Evolutionary conservation across 148 eudicot genomes (phyloP), one percentile per base, ranked within the genome.

Genomic region (Rhododendron simsii): DNA sequence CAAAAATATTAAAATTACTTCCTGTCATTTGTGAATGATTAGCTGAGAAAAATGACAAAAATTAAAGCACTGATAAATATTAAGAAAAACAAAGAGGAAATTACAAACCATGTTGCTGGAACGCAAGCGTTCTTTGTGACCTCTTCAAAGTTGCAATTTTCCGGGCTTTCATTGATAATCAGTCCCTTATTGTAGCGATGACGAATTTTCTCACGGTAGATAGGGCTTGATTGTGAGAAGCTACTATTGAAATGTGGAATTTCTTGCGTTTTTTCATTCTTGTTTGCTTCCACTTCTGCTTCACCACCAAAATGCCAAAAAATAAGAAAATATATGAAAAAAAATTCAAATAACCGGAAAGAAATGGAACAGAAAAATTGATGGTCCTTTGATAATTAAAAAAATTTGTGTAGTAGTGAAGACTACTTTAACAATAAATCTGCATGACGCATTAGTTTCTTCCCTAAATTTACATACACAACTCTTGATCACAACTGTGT

Each of bases 51-150:
- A 67, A 67, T 20, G n/a, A 61, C 13, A n/a, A 26, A 67, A 67
- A 9, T 3, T 26, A 10, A 11, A 69, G 37, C 16, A 69, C 2
- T 65, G 37, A 33, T 71, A 15, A 4, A 14, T 28, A n/a, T 0
- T 12, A 30, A 30, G 2, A 13, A 28, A 69, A 26, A 13, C 16
- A 20, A 59, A 13, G 4, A 13, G 33, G 15, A 53, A 81, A 81
- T 26, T 50, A 65, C 65, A n/a, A 35, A 82, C 85, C 88, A 50
- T 82, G 81, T 82, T 18, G 81, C 47, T 2, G 75, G 53, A 16
- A 50, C 28, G 47, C 47, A 26, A 45, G 59, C 53, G 41, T 86
- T 73, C 71, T 50, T 74, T 11, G 73, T 47, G 74, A 28, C 35
- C 45, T 86, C 81, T 74, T 44, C 81, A 65, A 82, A 69, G 51